Conservation (phyloP, 257 asterid species). For the Henckelia pumila region DNA sequence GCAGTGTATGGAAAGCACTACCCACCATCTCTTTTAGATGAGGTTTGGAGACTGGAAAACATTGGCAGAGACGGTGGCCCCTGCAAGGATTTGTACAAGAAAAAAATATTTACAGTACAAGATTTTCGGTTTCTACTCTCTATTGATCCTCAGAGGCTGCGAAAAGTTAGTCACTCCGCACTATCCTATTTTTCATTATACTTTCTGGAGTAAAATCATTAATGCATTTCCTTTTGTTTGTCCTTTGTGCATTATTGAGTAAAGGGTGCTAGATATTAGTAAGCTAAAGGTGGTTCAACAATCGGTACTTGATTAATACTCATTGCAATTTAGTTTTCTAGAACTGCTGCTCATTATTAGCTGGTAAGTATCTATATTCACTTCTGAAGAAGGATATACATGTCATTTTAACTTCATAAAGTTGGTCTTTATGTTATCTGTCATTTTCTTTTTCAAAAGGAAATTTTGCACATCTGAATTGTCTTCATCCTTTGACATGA, state of each 20-base stretch:
- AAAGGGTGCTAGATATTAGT: background rate
- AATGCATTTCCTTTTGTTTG: background rate
- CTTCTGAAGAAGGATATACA: too few species aligned
- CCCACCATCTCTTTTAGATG: slow-evolving; percentile 29
- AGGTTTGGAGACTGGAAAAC: slow-evolving; percentile 30
- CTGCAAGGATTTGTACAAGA: slow-evolving; percentile 13
- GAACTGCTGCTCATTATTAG: too few species aligned
- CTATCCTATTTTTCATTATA: background rate
- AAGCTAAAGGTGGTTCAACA: background rate
- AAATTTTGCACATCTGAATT: background rate
- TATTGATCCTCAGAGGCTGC: slow-evolving; percentile 30
- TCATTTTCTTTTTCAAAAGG: too few species aligned
- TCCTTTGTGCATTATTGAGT: background rate
- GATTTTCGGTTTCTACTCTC: slow-evolving; percentile 41
- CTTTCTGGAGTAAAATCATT: background rate
- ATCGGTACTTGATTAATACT: too few species aligned
- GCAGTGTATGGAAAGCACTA: slow-evolving; percentile 28
- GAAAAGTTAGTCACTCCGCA: slow-evolving; percentile 17
- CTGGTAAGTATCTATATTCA: too few species aligned
- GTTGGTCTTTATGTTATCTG: background rate
- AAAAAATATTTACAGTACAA: slow-evolving; percentile 24
- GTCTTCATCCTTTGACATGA: background rate
- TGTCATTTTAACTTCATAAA: background rate
- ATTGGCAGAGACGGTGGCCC: slow-evolving; percentile 29
- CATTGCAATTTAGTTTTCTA: background rate